Evolutionary conservation across 2,329 filamentous ascomycete genomes (phyloP), one percentile per base, ranked within the genome.

Genomic region (Colletotrichum gigasporum): DNA sequence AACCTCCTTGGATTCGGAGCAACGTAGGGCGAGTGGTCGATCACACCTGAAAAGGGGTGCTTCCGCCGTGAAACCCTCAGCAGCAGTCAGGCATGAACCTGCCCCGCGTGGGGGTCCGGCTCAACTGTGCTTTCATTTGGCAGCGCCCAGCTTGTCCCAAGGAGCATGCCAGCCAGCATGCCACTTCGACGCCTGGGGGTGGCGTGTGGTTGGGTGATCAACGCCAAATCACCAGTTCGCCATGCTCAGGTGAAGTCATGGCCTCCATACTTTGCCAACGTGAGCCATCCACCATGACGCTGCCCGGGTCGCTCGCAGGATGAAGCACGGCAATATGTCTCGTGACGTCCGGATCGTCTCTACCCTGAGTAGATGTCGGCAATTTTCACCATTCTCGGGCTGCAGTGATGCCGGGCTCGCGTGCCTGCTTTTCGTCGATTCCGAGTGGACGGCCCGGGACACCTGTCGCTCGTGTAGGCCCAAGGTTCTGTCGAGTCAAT

Each of bases 91-190:
- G 51, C 58, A 65, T 65, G 37, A 52, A 51, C 32, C n/a, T 53
- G 63, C 63, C 59, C 63, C 58, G 63, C 63, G 58, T 65, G 63
- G 63, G 63, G 63, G 63, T 65, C 39, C 52, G 35, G 26, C 28
- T 47, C 44, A 48, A 50, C 51, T 44, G 26, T 42, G 62, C 24
- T 11, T 45, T 54, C 50, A 41, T 44, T 14, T 48, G 34, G 50
- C 51, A 42, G 58, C 34, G 44, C 58, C 51, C 45, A 22, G 26
- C 41, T n/a, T 28, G 37, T n/a, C n/a, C 26, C 57, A 63, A 30
- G 58, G 59, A 56, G 50, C 37, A 62, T 57, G 50, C 63, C 51
- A 39, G 50, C 63, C 51, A 39, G 57, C 58, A 52, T 63, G 44
- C 63, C 32, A 54, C 30, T 14, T 52, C 32, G 32, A 64, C 34